phyloP scores from a whole-genome alignment of 495 filamentous ascomycete species.

The Podospora bellae-mahoneyi region DNA sequence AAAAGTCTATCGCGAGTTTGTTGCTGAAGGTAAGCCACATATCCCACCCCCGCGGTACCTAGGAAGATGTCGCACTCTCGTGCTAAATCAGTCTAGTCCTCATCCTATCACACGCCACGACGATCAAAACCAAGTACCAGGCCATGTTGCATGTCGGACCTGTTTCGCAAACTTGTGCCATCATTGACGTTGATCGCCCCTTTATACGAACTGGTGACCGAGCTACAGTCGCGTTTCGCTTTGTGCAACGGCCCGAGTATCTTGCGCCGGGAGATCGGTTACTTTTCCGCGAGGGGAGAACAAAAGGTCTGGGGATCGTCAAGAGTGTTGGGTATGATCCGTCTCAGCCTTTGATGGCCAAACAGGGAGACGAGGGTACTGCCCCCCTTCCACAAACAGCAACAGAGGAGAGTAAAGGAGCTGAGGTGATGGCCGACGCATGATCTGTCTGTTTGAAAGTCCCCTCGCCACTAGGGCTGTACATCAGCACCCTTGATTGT shows the following conservation, averaged over 20 bases:
- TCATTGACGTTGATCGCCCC: conserved; percentile 96
- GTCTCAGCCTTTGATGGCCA: conserved; percentile 35
- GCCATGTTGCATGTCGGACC: conserved; percentile 98
- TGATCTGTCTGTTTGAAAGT: background rate
- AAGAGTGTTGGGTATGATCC: conserved; percentile 87
- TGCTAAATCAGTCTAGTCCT: conserved; percentile 56
- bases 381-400: background rate
- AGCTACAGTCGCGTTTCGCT: conserved; percentile 87
- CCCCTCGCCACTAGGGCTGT: background rate
- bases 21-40: conserved; percentile 68
- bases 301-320: conserved; percentile 93
- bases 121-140: conserved; percentile 96
- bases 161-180: conserved; percentile 91
- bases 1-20: conserved; percentile 87
- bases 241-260: conserved; percentile 95
- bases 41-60: background rate
- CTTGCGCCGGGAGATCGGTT: conserved; percentile 82
- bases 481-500: background rate
- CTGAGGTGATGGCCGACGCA: background rate
- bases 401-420: background rate
- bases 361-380: conserved; percentile 24
- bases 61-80: too few relatives aligned
- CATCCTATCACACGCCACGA: conserved; percentile 95
- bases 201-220: conserved; percentile 93
- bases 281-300: conserved; percentile 90